These are phyloP conservation scores for Yarrowia sp. DNA, from an alignment of 805 yeast genomes.

Conservation along the genomic window DNA sequence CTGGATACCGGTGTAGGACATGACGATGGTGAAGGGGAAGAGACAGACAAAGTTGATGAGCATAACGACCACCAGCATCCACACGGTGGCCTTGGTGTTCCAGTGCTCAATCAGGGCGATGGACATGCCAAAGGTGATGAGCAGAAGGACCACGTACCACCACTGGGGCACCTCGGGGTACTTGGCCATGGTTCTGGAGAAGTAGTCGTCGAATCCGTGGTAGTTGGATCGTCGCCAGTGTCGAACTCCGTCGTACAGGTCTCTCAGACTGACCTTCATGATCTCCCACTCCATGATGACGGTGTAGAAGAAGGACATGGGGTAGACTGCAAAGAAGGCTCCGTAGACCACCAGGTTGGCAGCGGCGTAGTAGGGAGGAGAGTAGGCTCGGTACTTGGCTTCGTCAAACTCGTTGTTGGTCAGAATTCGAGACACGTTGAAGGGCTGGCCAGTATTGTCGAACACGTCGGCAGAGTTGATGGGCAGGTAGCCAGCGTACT, in stretches of 20 bases:
- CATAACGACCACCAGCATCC: slow-evolving; percentile 67
- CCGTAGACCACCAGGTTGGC: slow-evolving; percentile 57
- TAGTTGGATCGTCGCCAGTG: slow-evolving; percentile 22
- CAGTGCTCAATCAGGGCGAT: slow-evolving; percentile 54
- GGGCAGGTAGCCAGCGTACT: slow-evolving; percentile 68
- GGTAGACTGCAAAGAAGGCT: slow-evolving; percentile 62
- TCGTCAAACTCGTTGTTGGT: slow-evolving; percentile 51
- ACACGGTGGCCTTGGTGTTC: slow-evolving; percentile 60
- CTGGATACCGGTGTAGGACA: slow-evolving; percentile 64
- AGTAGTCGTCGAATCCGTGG: slow-evolving; percentile 52
- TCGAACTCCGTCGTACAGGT: slow-evolving; percentile 8
- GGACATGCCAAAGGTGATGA: slow-evolving; percentile 55
- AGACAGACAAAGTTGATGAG: slow-evolving; percentile 62
- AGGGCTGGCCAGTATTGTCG: slow-evolving; percentile 60
- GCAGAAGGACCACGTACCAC: slow-evolving; percentile 59
- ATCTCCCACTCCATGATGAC: slow-evolving; percentile 41
- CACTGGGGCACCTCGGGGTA: slow-evolving; percentile 62
- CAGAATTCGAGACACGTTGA: slow-evolving; percentile 59
- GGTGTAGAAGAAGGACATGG: slow-evolving; percentile 59
- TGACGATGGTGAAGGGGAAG: slow-evolving; percentile 67
- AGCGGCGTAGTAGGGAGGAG: slow-evolving; percentile 73
- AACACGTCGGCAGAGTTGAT: slow-evolving; percentile 61
- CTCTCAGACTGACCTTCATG: slow-evolving; percentile 42
- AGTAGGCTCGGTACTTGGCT: slow-evolving; percentile 61
- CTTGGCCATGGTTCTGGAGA: slow-evolving; percentile 56